phyloP scores from a whole-genome alignment of 2,329 filamentous ascomycete genomes.

The Ceratocystis diversiconidia region DNA sequence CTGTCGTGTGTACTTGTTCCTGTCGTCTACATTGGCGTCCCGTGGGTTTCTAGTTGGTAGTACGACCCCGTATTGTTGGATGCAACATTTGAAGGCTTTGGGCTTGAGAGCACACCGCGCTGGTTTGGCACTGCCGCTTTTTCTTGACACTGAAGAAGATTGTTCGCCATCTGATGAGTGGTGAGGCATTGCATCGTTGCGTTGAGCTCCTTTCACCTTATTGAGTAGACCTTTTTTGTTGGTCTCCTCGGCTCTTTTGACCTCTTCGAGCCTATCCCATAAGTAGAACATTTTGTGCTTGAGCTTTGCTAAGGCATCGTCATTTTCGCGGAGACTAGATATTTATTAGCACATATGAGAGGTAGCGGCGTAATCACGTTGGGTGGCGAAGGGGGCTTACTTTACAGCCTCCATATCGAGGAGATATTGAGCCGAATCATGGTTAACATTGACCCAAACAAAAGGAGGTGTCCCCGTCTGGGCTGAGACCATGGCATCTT shows the following conservation, averaged over 20 bases:
- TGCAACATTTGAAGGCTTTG: slow-evolving; percentile 52
- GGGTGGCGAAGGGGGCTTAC: slow-evolving; percentile 19
- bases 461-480: slow-evolving; percentile 22
- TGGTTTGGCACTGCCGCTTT: slow-evolving; percentile 5
- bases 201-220: slow-evolving; percentile 18
- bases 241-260: slow-evolving; percentile 31
- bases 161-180: slow-evolving; percentile 29
- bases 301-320: slow-evolving; percentile 36
- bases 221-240: neutral
- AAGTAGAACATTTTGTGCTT: slow-evolving; percentile 59
- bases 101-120: slow-evolving; percentile 11
- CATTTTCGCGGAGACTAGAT: slow-evolving; percentile 39
- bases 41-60: slow-evolving; percentile 28
- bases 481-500: slow-evolving; percentile 40
- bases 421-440: slow-evolving; percentile 36
- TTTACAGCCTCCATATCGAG: slow-evolving; percentile 35
- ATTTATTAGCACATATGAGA: slow-evolving; percentile 5
- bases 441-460: slow-evolving; percentile 53
- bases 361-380: neutral
- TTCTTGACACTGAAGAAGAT: neutral
- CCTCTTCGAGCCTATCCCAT: slow-evolving; percentile 77
- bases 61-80: slow-evolving; percentile 54
- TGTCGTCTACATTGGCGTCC: slow-evolving; percentile 33
- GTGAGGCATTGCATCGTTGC: slow-evolving; percentile 24
- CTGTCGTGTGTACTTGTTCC: slow-evolving; percentile 43